Evolutionary conservation across 768 basidiomycete species (phyloP).

Genomic region (Fibroporia radiculosa): DNA sequence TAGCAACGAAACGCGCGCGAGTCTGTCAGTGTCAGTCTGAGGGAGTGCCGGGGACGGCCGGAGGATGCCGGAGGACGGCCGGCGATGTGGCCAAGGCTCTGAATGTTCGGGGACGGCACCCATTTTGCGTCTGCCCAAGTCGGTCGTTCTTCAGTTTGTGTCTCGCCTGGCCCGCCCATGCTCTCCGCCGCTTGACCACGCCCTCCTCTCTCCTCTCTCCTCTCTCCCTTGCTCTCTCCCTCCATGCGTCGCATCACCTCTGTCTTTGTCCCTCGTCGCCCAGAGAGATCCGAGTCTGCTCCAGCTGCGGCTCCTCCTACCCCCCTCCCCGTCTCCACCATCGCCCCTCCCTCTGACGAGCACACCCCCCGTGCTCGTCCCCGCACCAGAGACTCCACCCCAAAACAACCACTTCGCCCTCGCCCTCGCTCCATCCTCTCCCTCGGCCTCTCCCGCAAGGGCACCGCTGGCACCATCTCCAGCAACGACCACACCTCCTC

Average conservation of each 20-base stretch:
- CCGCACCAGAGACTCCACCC: too few species aligned
- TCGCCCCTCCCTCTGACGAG: conserved; percentile 18
- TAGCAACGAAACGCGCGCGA: too few species aligned
- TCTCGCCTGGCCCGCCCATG: conserved; percentile 5
- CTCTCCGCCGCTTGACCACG: conserved; percentile 2
- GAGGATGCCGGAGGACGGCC: not conserved
- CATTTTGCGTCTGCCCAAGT: not conserved
- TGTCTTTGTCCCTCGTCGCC: conserved; percentile 37
- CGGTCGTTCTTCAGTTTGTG: not conserved
- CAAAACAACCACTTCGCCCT: too few species aligned
- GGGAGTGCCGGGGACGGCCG: not conserved
- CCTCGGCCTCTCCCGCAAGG: not conserved
- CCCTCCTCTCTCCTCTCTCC: conserved; percentile 8
- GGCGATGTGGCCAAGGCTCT: not conserved
- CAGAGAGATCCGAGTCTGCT: conserved; percentile 31
- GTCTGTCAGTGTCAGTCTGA: too few species aligned
- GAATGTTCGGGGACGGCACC: not conserved
- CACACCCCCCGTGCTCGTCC: conserved; percentile 23
- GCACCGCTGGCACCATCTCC: conserved; percentile 27
- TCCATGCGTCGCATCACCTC: conserved; percentile 34
- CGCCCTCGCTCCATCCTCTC: conserved; percentile 13
- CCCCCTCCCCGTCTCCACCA: conserved; percentile 19
- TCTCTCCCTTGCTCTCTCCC: conserved; percentile 8
- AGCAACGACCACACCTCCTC: conserved; percentile 22
- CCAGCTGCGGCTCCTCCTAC: conserved; percentile 3